Evolutionary conservation across 768 basidiomycete genomes (phyloP), one percentile per base, ranked within the genome.

Genomic region (Boletus reticulatus): DNA sequence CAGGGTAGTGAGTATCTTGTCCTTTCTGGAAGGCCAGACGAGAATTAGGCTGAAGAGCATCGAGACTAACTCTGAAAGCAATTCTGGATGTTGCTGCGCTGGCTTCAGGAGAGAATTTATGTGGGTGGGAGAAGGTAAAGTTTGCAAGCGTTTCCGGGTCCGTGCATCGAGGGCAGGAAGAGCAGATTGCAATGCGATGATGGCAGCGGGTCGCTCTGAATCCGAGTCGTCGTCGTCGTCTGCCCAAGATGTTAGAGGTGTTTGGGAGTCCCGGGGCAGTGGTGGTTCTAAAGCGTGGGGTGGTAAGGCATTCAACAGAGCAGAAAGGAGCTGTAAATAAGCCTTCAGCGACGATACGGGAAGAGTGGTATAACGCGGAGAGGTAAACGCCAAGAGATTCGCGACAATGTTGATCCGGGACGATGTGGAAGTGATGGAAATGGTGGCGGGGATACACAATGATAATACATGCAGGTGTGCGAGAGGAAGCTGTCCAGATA

Each of bases 401-500:
- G 91, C 87, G 8, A 91, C 63, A 5, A 94, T 78, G 63, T 94
- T 82, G 43, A 86, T 60, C 14, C 67, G 72, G 2, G 63, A 62
- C 12, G 67, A 62, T n/a, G 72, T 57, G 41, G 77, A 69, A 7
- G 64, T 58, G 9, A 65, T 27, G 63, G 58, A 43, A 70, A 67
- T 17, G 82, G 69, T 34, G 70, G 44, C 48, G 50, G 66, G 38
- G 41, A 68, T 55, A 46, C 48, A 67, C 38, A 67, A 67, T 49
- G 64, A 69, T 50, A 79, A 55, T 19, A 69, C 56, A 53, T 72
- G 61, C 22, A 80, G 52, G 12, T 73, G 70, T 13, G 73, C 67
- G 19, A 85, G 75, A 2, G 92, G 91, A 13, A 95, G 75, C 11
- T 78, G 75, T 16, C 83, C 75, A 16, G 88, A 84, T 39, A 98